Evolutionary conservation across 176 grass and related monocot species (phyloP).

Genomic region (Zizania latifolia): DNA sequence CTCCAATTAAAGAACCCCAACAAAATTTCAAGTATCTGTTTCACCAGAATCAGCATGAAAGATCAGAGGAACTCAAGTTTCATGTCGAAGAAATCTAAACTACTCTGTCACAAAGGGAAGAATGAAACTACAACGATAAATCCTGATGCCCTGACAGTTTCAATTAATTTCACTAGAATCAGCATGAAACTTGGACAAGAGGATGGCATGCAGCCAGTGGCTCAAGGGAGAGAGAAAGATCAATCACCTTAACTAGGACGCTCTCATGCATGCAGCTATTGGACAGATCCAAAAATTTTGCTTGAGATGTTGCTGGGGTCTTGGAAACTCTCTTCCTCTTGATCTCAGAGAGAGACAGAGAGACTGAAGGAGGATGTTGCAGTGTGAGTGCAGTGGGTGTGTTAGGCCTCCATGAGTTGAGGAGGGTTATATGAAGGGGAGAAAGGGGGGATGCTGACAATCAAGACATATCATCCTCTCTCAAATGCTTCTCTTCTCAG

Average conservation of each 20-base stretch:
- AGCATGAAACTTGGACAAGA: too few relatives aligned
- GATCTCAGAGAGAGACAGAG: neutral
- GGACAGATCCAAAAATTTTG: neutral
- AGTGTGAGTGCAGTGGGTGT: slow-evolving; percentile 2
- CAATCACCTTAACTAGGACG: slow-evolving; percentile 25
- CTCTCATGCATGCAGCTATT: neutral
- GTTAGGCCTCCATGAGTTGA: slow-evolving; percentile 17
- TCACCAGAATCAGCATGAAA: neutral
- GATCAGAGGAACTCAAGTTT: neutral
- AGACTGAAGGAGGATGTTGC: neutral
- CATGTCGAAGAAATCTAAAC: neutral
- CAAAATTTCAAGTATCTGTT: neutral
- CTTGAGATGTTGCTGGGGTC: neutral
- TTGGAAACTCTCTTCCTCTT: neutral
- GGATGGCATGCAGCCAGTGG: neutral
- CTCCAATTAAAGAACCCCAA: neutral
- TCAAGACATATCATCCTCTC: slow-evolving; percentile 34
- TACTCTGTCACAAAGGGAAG: neutral
- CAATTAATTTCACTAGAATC: neutral
- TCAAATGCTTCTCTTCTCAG: slow-evolving; percentile 2
- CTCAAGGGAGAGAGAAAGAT: neutral
- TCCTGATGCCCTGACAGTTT: neutral
- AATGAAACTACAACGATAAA: neutral
- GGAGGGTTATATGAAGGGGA: slow-evolving; percentile 33
- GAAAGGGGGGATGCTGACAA: slow-evolving; percentile 34